phyloP scores from a whole-genome alignment of 1,139 yeast genomes.

The Torulaspora pretoriensis region DNA sequence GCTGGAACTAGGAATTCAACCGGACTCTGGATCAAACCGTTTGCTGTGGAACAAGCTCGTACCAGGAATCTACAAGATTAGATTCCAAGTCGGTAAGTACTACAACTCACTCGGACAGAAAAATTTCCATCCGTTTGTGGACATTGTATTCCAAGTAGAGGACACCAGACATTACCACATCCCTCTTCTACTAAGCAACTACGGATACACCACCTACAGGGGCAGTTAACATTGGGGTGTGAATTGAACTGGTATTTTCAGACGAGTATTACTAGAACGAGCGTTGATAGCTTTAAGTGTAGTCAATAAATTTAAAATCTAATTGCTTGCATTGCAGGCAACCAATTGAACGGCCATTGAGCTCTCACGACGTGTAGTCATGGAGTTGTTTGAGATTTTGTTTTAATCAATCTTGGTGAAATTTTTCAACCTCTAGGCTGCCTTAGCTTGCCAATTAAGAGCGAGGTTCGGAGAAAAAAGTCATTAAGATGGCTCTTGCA shows the following conservation, averaged over 20 bases:
- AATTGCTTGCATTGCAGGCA: no score
- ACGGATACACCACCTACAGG: slow-evolving; percentile 83
- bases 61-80: slow-evolving; percentile 67
- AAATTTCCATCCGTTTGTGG: slow-evolving; percentile 81
- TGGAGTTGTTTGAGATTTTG: not conserved
- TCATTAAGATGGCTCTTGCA: not conserved
- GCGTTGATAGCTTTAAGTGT: no score
- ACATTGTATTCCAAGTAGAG: slow-evolving; percentile 62
- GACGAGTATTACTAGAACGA: no score
- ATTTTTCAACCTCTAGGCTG: not conserved
- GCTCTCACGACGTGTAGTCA: no score
- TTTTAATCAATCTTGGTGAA: not conserved
- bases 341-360: no score
- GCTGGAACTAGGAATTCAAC: slow-evolving; percentile 39
- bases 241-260: no score
- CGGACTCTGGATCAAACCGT: slow-evolving; percentile 19
- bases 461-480: slow-evolving; percentile 3
- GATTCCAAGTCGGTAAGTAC: slow-evolving; percentile 70
- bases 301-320: no score
- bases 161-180: slow-evolving; percentile 78
- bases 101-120: slow-evolving; percentile 39
- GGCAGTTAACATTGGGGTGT: no score
- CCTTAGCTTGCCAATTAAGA: not conserved
- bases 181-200: slow-evolving; percentile 75
- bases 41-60: slow-evolving; percentile 43